Conservation (phyloP, 148 eudicot species). For the Heliosperma pusillum region DNA sequence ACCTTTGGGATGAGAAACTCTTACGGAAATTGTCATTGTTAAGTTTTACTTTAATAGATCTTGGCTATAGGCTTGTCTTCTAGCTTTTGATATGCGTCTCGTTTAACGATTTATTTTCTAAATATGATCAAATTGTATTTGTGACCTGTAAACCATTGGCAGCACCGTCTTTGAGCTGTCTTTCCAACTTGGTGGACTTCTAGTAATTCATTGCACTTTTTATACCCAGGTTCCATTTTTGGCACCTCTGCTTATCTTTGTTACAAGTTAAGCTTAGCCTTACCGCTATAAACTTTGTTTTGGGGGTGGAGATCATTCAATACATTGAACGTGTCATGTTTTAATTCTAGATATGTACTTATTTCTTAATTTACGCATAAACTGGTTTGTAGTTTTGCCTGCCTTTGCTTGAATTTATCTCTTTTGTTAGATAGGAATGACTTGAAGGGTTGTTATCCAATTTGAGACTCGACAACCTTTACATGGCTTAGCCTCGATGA, state of each 20-base stretch:
- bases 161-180: not conserved
- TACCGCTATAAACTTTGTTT: not conserved
- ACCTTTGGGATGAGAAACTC: not conserved
- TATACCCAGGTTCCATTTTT: no score
- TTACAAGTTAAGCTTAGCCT: no score
- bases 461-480: not conserved
- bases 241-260: no score
- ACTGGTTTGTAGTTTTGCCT: not conserved
- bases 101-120: not conserved
- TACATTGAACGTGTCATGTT: not conserved
- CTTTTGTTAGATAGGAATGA: not conserved
- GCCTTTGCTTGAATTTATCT: not conserved
- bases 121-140: not conserved
- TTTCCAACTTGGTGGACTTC: no score
- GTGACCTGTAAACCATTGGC: not conserved
- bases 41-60: not conserved
- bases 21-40: not conserved
- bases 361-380: not conserved
- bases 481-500: not conserved
- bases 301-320: not conserved
- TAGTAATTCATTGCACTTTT: no score
- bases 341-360: not conserved
- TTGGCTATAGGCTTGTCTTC: not conserved
- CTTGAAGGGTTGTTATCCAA: not conserved
- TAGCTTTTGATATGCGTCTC: not conserved